These are phyloP conservation scores for Bruguiera sexangula DNA, from an alignment of 345 rosid genomes.

Conservation along the genomic window DNA sequence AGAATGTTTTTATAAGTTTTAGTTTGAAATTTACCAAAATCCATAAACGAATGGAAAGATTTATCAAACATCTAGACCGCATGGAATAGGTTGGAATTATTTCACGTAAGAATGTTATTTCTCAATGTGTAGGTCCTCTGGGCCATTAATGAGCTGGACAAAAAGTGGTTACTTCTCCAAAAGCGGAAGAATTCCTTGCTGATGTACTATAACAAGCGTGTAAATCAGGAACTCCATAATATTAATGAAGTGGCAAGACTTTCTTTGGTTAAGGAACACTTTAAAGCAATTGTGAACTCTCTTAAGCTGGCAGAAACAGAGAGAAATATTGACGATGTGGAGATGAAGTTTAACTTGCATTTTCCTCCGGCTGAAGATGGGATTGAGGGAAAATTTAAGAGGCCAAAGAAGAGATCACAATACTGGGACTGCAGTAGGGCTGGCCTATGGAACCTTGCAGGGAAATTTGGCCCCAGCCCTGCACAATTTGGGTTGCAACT, in stretches of 20 bases:
- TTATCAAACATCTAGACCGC: no score
- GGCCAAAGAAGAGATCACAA: constrained; percentile 86
- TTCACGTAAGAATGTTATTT: no score
- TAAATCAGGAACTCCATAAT: constrained; percentile 78
- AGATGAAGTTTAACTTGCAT: constrained; percentile 91
- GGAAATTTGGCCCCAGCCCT: constrained; percentile 87
- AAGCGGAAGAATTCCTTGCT: constrained; percentile 81
- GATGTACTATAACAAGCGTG: constrained; percentile 70
- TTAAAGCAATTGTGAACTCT: constrained; percentile 64
- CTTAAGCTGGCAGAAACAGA: constrained; percentile 75
- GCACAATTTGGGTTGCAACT: constrained; percentile 76
- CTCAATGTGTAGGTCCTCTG: constrained; percentile 56
- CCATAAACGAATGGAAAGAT: no score
- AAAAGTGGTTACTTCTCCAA: constrained; percentile 91
- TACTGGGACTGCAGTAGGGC: constrained; percentile 82
- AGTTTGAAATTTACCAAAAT: no score
- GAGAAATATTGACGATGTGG: constrained; percentile 97
- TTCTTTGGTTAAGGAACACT: constrained; percentile 68
- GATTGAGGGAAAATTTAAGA: constrained; percentile 87
- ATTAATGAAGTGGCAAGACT: constrained; percentile 87
- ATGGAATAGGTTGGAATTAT: no score
- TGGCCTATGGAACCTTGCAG: constrained; percentile 92
- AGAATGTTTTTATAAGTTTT: no score
- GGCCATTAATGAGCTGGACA: constrained; percentile 83
- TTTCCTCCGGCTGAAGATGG: constrained; percentile 86